Evolutionary conservation across 257 asterid species (phyloP).

Genomic region (Jaltomata sinuosa): DNA sequence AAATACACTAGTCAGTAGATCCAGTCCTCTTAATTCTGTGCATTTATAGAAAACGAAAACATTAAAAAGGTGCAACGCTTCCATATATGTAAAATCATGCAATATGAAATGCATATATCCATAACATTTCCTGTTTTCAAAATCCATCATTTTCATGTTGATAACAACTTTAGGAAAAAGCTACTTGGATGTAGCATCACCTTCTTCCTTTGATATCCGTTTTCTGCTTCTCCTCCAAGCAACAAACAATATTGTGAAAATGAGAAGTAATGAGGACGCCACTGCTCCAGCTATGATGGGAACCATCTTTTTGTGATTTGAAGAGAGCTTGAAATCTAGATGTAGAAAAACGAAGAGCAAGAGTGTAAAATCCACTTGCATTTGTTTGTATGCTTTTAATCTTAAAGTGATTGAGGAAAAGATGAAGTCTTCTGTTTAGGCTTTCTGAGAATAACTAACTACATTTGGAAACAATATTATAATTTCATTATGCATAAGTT

Average conservation of each 20-base stretch:
- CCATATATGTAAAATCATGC: neutral
- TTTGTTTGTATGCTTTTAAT: neutral
- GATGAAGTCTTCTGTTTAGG: neutral
- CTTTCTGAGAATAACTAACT: neutral
- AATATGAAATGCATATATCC: neutral
- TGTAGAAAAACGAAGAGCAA: neutral
- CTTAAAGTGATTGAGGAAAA: neutral
- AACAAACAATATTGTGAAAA: neutral
- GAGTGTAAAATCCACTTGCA: neutral
- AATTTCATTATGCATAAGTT: neutral
- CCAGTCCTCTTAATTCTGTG: constrained; percentile 3
- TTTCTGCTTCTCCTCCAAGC: neutral
- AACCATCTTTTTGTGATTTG: neutral
- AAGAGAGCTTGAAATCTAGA: neutral
- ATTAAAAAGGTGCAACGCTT: neutral
- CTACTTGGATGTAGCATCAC: neutral
- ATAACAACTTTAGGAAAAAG: neutral
- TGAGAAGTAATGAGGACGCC: neutral
- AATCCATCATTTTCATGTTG: neutral
- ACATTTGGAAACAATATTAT: neutral
- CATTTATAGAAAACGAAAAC: neutral
- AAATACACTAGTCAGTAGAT: neutral
- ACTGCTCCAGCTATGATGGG: neutral
- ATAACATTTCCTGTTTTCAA: neutral
- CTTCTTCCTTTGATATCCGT: neutral